Evolutionary conservation across 2,329 filamentous ascomycete genomes (phyloP), one percentile per base, ranked within the genome.

Genomic region (Bipolaris victoriae): DNA sequence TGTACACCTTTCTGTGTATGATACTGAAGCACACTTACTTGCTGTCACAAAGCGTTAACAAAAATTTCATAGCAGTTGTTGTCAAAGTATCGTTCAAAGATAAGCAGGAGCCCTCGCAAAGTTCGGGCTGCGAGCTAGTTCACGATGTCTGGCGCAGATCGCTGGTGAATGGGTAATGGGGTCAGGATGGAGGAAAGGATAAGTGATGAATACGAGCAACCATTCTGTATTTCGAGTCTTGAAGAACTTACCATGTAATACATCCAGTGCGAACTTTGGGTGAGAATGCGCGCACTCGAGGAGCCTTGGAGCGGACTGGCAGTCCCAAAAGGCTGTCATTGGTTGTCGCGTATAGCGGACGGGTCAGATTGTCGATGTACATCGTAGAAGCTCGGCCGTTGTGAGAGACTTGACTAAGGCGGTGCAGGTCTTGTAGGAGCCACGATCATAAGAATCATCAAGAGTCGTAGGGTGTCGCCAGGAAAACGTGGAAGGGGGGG

Each of bases 201-300:
- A n/a, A 45, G 7, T n/a, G n/a, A 6, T 2, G 9, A 31, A 13
- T 9, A 18, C 15, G n/a, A 31, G 41, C 24, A 45, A 18, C 41
- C 15, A 45, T 22, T 24, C 7, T 39, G n/a, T 18, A 22, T 22
- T 16, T 26, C 33, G 22, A 11, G 15, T 13, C 5, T 39, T 35
- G 43, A 48, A 29, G 33, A 48, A 53, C 45, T 39, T 58, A 58
- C 56, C 56, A 58, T 3, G 56, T 58, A 18, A 55, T 55, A 55
- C 56, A 58, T 35, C 56, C 56, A n/a, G 56, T 58, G 39, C 56
- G 56, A 18, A 50, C 50, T 35, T 58, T 58, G 33, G 39, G 51
- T 9, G 51, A 53, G 26, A 53, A 53, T 22, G 51, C 36, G 31
- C 51, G 51, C 26, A 53, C 51, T 53, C 51, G 51, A 53, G 43